phyloP scores from a whole-genome alignment of 2,329 filamentous ascomycete species.

The Pseudovirgaria hyperparasitica region DNA sequence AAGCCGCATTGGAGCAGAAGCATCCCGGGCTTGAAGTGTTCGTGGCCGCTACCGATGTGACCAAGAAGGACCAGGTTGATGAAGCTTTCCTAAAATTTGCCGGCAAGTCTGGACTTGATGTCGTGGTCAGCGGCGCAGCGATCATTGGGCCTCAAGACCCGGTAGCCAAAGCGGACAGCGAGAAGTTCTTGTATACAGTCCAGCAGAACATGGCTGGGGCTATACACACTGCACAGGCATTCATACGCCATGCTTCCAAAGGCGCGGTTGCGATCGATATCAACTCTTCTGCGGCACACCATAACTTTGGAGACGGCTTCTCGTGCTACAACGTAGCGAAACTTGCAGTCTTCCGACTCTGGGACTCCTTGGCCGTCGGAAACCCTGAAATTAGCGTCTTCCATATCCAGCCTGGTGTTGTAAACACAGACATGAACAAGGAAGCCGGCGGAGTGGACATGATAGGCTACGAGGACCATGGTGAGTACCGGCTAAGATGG shows the following conservation, averaged over 20 bases:
- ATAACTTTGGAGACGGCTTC: slow-evolving; percentile 7
- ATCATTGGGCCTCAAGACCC: slow-evolving; percentile 4
- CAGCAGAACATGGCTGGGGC: slow-evolving; percentile 9
- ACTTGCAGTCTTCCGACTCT: slow-evolving; percentile 21
- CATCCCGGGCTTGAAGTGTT: slow-evolving; percentile 8
- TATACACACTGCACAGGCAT: slow-evolving; percentile 11
- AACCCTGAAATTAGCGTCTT: slow-evolving; percentile 26
- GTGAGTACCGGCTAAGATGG: too few relatives aligned
- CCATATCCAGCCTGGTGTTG: slow-evolving; percentile 29
- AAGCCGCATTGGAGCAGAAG: slow-evolving; percentile 16
- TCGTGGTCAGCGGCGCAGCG: slow-evolving; percentile 13
- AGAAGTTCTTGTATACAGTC: slow-evolving; percentile 7
- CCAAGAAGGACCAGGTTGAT: slow-evolving; percentile 9
- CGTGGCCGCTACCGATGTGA: slow-evolving; percentile 9
- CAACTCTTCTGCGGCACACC: slow-evolving; percentile 9
- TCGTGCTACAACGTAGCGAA: slow-evolving; percentile 24
- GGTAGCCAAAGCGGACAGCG: slow-evolving; percentile 4
- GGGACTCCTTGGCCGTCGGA: slow-evolving; percentile 22
- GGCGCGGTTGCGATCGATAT: slow-evolving; percentile 12
- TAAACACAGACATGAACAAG: slow-evolving; percentile 25
- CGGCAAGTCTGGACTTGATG: slow-evolving; percentile 11
- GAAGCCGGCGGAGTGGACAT: slow-evolving; percentile 7
- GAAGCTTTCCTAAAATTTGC: slow-evolving; percentile 8
- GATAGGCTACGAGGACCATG: slow-evolving; percentile 9
- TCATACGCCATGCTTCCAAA: slow-evolving; percentile 10